Conservation (phyloP, 2,329 filamentous ascomycete genomes). For the Penicillium sp. region DNA sequence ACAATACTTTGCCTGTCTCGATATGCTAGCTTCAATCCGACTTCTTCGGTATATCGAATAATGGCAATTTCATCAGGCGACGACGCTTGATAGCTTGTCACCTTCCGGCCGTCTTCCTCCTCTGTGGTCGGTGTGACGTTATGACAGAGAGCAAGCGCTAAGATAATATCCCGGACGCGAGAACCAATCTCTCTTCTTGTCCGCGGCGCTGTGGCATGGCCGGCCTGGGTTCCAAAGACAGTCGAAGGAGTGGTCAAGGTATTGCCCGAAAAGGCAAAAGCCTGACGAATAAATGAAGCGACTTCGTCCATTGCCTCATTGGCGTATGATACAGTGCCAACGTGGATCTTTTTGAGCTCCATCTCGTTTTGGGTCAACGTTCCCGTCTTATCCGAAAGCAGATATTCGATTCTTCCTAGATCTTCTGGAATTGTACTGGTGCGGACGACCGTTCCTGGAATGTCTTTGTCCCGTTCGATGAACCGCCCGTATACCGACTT, state of each 20-base stretch:
- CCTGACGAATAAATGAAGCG: conserved; percentile 77
- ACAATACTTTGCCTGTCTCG: conserved; percentile 85
- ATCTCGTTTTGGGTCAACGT: conserved; percentile 96
- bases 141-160: conserved; percentile 90
- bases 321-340: conserved; percentile 95
- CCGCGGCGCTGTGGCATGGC: conserved; percentile 64
- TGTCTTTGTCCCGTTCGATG: conserved; percentile 87
- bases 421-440: conserved; percentile 98
- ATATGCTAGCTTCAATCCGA: conserved; percentile 79
- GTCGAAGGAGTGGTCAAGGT: conserved; percentile 73
- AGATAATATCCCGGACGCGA: conserved; percentile 85
- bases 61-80: conserved; percentile 98
- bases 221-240: conserved; percentile 61
- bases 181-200: conserved; percentile 91
- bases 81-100: conserved; percentile 91
- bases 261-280: conserved; percentile 70
- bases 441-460: conserved; percentile 86
- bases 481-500: conserved; percentile 96
- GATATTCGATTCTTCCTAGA: conserved; percentile 89
- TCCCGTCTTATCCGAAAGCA: conserved; percentile 97
- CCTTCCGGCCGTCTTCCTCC: conserved; percentile 71
- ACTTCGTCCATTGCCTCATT: conserved; percentile 99
- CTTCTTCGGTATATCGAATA: conserved; percentile 89
- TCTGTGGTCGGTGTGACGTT: conserved; percentile 94
- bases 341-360: conserved; percentile 98